Evolutionary conservation across 1,284 basidiomycete genomes (phyloP).

Genomic region (Heliocybe sulcata): DNA sequence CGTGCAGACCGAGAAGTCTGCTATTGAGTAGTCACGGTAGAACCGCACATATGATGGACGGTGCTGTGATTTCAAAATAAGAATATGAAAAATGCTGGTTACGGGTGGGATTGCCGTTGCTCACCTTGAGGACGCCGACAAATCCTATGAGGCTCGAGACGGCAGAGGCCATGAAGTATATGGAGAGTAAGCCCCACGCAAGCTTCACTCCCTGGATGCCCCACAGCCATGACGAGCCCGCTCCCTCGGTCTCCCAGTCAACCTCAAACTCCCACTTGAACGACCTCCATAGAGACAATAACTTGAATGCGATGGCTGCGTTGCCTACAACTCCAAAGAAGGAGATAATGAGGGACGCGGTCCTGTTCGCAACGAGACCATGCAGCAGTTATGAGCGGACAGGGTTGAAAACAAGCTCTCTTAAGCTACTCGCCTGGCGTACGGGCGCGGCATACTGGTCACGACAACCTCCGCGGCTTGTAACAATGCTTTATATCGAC

Average conservation of each 20-base stretch:
- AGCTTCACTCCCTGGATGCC: slow-evolving; percentile 52
- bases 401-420: neutral
- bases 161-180: slow-evolving; percentile 59
- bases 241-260: slow-evolving; percentile 55
- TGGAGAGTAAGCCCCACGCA: slow-evolving; percentile 55
- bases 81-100: too few relatives aligned
- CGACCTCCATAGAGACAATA: slow-evolving; percentile 51
- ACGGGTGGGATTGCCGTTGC: slow-evolving; percentile 10
- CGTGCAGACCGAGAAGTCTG: slow-evolving; percentile 61
- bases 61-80: slow-evolving; percentile 32
- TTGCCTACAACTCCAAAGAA: slow-evolving; percentile 50
- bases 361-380: slow-evolving; percentile 24
- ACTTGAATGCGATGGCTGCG: slow-evolving; percentile 42
- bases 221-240: slow-evolving; percentile 39
- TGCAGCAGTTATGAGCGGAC: too few relatives aligned
- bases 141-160: slow-evolving; percentile 56
- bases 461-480: neutral
- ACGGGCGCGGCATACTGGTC: neutral
- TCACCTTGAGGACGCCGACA: slow-evolving; percentile 60
- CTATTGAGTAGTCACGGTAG: slow-evolving; percentile 68
- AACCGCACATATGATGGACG: slow-evolving; percentile 49
- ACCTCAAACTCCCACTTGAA: slow-evolving; percentile 61
- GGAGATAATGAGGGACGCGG: slow-evolving; percentile 47
- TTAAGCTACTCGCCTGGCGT: neutral
- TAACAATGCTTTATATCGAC: neutral